Evolutionary conservation across 2,329 filamentous ascomycete species (phyloP).

Genomic region (Scolecobasidium constrictum): DNA sequence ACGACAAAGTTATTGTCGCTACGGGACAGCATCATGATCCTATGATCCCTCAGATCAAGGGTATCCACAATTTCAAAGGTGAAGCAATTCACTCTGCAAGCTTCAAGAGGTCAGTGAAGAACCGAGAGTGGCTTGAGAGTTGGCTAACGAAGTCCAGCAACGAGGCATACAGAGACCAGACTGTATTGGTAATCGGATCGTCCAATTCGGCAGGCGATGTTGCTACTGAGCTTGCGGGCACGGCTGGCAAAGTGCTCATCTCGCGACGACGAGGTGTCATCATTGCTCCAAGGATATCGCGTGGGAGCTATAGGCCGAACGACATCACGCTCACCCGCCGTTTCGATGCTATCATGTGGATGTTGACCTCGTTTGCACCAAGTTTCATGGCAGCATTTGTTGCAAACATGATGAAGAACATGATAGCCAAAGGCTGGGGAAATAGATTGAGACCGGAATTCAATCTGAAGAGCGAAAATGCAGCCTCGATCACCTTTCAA

Average conservation of each 20-base stretch:
- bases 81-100: slow-evolving; percentile 10
- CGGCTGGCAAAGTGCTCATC: slow-evolving; percentile 16
- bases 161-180: slow-evolving; percentile 8
- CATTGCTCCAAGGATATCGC: not conserved
- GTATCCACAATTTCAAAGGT: slow-evolving; percentile 14
- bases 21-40: slow-evolving; percentile 15
- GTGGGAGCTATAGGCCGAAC: not conserved
- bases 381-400: not conserved
- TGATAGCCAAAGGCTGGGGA: not conserved
- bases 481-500: slow-evolving; percentile 13
- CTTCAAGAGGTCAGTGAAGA: not conserved
- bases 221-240: slow-evolving; percentile 15
- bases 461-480: slow-evolving; percentile 9
- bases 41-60: slow-evolving; percentile 14
- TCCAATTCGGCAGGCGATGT: slow-evolving; percentile 19
- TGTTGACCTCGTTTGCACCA: not conserved
- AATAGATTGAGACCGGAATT: not conserved
- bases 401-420: not conserved
- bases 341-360: not conserved
- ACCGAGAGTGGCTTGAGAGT: not conserved
- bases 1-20: slow-evolving; percentile 16
- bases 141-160: not conserved
- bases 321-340: not conserved
- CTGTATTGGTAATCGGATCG: slow-evolving; percentile 18
- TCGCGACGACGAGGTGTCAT: slow-evolving; percentile 18